Evolutionary conservation across 495 filamentous ascomycete species (phyloP).

Genomic region (Aspergillus taichungensis): DNA sequence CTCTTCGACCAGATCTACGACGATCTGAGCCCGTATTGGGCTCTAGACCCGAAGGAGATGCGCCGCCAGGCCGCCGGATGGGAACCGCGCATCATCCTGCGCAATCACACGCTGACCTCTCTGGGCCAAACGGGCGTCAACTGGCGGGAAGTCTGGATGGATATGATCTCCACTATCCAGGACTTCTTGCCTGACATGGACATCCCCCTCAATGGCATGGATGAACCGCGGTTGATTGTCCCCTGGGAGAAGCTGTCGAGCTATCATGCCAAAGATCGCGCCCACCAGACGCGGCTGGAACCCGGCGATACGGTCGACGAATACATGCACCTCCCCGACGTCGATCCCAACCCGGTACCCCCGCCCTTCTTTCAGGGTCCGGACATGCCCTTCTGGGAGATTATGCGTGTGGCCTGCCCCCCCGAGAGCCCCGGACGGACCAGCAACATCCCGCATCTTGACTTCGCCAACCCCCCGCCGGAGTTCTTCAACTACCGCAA

Average conservation of each 20-base stretch:
- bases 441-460: slow-evolving; percentile 19
- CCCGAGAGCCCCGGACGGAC: slow-evolving; percentile 43
- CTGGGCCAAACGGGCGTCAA: background rate
- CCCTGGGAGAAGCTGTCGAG: slow-evolving; percentile 57
- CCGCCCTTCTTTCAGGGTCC: background rate
- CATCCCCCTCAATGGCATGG: slow-evolving; percentile 56
- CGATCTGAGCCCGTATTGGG: slow-evolving; percentile 59
- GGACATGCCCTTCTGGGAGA: slow-evolving; percentile 39
- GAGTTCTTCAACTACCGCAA: slow-evolving; percentile 25
- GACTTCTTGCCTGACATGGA: slow-evolving; percentile 60
- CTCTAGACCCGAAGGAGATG: slow-evolving; percentile 36
- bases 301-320: slow-evolving; percentile 17
- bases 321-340: slow-evolving; percentile 12
- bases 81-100: slow-evolving; percentile 7
- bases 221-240: slow-evolving; percentile 56
- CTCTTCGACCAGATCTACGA: slow-evolving; percentile 48
- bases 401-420: slow-evolving; percentile 46
- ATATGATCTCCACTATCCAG: slow-evolving; percentile 47
- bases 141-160: slow-evolving; percentile 20
- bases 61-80: slow-evolving; percentile 5
- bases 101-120: slow-evolving; percentile 3
- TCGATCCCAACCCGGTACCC: slow-evolving; percentile 2
- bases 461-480: slow-evolving; percentile 28
- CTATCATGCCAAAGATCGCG: slow-evolving; percentile 43
- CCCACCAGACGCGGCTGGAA: background rate